Evolutionary conservation across 108 stramenopile species (phyloP).

Genomic region (Stephanodiscus triporus): DNA sequence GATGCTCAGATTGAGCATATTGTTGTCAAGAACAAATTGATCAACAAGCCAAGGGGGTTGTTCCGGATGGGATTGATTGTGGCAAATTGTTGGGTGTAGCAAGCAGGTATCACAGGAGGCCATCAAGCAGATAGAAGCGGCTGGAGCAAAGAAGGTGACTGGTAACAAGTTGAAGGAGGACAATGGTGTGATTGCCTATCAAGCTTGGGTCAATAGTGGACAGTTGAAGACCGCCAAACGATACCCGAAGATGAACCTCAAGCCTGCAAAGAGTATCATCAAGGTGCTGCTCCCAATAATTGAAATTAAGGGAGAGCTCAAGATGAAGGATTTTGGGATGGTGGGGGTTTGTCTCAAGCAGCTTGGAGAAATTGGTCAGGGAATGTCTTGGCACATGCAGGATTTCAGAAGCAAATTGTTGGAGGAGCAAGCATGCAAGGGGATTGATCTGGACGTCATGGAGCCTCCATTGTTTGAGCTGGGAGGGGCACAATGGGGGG

Average conservation of each 20-base stretch:
- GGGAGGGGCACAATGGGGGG: too few species aligned
- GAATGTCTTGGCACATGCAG: neutral
- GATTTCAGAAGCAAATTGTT: too few species aligned
- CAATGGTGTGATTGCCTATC: neutral
- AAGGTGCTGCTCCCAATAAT: constrained; percentile 1
- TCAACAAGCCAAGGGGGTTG: neutral
- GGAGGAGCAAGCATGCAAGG: too few species aligned
- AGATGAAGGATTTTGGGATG: neutral
- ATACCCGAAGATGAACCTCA: neutral
- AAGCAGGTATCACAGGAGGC: neutral
- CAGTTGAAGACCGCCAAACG: neutral
- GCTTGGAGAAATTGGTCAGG: neutral
- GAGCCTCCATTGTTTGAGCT: too few species aligned
- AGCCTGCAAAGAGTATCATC: neutral
- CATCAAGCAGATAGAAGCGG: neutral
- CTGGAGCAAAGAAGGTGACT: neutral
- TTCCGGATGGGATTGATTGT: neutral
- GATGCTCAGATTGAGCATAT: too few species aligned
- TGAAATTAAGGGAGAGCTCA: neutral
- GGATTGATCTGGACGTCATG: too few species aligned
- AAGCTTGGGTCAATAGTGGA: neutral
- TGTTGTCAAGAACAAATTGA: neutral
- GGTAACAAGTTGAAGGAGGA: neutral
- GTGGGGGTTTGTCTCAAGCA: neutral
- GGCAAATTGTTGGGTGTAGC: neutral